Evolutionary conservation across 2,329 filamentous ascomycete genomes (phyloP).

Genomic region (Ceratocystis harringtonii): DNA sequence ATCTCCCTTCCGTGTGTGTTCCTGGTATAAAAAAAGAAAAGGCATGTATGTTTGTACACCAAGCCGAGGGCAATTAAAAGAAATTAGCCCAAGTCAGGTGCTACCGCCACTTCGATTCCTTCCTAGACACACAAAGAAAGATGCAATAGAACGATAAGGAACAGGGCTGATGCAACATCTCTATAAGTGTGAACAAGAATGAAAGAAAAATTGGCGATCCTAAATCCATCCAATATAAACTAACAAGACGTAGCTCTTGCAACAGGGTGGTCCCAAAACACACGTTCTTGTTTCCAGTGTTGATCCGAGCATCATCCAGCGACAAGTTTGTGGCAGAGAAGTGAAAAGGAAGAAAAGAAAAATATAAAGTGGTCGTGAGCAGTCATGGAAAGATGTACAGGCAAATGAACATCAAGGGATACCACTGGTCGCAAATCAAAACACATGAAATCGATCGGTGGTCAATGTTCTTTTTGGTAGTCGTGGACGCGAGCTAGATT

Average conservation of each 20-base stretch:
- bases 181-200: conserved; percentile 3
- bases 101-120: not conserved
- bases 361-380: conserved; percentile 6
- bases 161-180: not conserved
- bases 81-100: not conserved
- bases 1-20: not conserved
- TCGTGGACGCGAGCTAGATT: conserved; percentile 9
- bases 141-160: too few relatives aligned
- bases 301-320: not conserved
- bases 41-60: not conserved
- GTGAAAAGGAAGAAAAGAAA: conserved; percentile 4
- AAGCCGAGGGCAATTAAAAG: not conserved
- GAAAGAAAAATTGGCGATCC: conserved; percentile 1
- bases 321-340: not conserved
- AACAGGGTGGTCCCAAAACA: not conserved
- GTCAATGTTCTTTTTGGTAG: not conserved
- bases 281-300: not conserved
- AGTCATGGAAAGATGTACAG: conserved; percentile 8
- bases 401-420: not conserved
- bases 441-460: not conserved
- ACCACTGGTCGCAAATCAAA: not conserved
- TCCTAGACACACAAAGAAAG: not conserved
- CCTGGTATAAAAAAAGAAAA: not conserved
- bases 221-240: conserved; percentile 1
- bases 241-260: not conserved